Percentiles rank a stretch among this genome's conserved stretches.
Evolutionary conservation across 1,284 basidiomycete species (phyloP).

Genomic region (Rhizoctonia solani): DNA sequence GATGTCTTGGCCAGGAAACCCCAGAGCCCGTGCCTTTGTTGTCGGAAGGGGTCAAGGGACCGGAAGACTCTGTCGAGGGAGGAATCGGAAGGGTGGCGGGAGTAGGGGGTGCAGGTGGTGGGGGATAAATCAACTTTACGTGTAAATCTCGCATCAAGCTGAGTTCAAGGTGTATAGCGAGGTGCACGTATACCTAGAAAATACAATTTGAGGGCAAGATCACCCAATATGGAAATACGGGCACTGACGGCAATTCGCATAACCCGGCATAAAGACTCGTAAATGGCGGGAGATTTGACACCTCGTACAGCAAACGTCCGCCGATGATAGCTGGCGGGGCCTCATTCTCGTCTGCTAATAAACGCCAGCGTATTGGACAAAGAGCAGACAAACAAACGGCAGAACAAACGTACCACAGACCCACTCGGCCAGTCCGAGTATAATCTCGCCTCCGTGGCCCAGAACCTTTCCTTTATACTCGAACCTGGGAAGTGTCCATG

Average conservation of each 20-base stretch:
- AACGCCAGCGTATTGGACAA: too few species aligned
- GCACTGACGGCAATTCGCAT: slow-evolving; percentile 48
- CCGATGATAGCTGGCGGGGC: slow-evolving; percentile 50
- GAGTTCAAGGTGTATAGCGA: slow-evolving; percentile 65
- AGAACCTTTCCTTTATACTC: slow-evolving; percentile 22
- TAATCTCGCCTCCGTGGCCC: slow-evolving; percentile 34
- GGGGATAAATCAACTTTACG: slow-evolving; percentile 51
- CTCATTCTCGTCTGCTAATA: slow-evolving; percentile 4
- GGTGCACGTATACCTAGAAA: slow-evolving; percentile 60
- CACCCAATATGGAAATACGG: neutral
- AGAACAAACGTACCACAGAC: slow-evolving; percentile 23
- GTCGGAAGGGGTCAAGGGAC: slow-evolving; percentile 19
- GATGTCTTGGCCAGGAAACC: slow-evolving; percentile 31
- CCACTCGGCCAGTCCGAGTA: slow-evolving; percentile 37
- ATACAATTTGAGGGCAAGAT: neutral
- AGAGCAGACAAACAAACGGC: neutral
- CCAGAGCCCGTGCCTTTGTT: slow-evolving; percentile 35
- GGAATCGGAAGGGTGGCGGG: neutral
- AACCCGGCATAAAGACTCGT: slow-evolving; percentile 52
- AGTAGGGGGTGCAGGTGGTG: slow-evolving; percentile 3
- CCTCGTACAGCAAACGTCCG: slow-evolving; percentile 63
- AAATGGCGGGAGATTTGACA: slow-evolving; percentile 50
- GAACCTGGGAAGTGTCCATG: slow-evolving; percentile 34
- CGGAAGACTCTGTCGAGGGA: neutral
- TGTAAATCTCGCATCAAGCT: slow-evolving; percentile 58